Percentiles rank a stretch among this genome's conserved stretches.
Evolutionary conservation across 2,329 filamentous ascomycete species (phyloP).

Genomic region (Mycosphaerella arachidis): DNA sequence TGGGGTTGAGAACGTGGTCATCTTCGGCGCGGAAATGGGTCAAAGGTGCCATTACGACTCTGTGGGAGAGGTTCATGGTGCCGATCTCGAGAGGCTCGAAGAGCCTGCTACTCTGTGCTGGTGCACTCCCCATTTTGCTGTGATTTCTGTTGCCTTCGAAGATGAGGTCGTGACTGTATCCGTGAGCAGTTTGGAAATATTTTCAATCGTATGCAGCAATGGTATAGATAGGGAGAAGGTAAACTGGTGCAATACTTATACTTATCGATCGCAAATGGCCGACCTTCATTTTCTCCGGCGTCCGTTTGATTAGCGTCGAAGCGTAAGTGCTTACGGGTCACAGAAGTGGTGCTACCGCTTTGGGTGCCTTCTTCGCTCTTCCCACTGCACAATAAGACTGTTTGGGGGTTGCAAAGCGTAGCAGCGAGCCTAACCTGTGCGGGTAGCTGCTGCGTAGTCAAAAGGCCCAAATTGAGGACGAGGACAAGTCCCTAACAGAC

Average conservation of each 20-base stretch:
- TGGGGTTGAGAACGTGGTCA: slow-evolving; percentile 39
- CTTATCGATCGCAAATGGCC: not conserved
- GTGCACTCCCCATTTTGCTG: slow-evolving; percentile 10
- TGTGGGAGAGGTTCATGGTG: slow-evolving; percentile 37
- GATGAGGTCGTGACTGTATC: not conserved
- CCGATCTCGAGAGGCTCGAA: slow-evolving; percentile 41
- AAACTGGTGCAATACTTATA: not conserved
- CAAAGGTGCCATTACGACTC: slow-evolving; percentile 53
- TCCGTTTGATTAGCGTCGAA: slow-evolving; percentile 10
- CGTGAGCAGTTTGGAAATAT: not conserved
- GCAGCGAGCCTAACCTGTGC: no score
- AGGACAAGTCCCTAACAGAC: no score
- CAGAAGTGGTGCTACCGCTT: no score
- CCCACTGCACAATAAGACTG: no score
- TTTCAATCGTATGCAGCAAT: not conserved
- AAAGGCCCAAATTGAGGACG: no score
- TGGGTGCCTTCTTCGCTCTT: no score
- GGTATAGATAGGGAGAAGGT: not conserved
- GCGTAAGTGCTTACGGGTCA: not conserved
- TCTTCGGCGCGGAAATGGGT: slow-evolving; percentile 46
- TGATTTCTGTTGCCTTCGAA: not conserved
- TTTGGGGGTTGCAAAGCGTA: no score
- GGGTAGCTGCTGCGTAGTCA: no score
- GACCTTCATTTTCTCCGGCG: not conserved
- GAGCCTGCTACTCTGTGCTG: slow-evolving; percentile 25